These are phyloP conservation scores for Paramecium biaurelia DNA, from an alignment of 73 alveolate species.

Conservation along the genomic window DNA sequence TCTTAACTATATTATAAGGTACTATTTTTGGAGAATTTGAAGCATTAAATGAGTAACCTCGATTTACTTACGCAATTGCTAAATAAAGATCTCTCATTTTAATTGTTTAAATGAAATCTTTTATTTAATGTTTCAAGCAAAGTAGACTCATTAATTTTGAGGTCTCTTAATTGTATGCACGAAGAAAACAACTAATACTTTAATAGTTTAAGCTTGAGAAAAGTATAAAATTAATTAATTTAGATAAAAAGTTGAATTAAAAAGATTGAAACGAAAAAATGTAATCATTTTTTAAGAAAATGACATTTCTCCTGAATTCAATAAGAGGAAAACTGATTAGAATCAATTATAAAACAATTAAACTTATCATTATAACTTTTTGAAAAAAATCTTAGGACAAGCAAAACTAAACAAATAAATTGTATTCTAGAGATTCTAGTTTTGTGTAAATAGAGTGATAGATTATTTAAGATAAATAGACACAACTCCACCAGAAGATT, in stretches of 20 bases:
- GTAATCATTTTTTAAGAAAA: background rate
- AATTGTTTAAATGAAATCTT: background rate
- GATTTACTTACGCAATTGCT: constrained; percentile 32
- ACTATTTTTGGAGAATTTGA: constrained; percentile 36
- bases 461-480: background rate
- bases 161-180: background rate
- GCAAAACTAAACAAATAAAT: background rate
- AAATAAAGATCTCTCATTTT: background rate
- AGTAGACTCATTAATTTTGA: background rate
- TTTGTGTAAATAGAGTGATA: background rate
- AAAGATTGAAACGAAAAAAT: background rate
- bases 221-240: background rate
- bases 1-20: background rate
- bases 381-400: background rate
- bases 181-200: background rate
- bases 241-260: background rate
- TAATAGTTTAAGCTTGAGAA: background rate
- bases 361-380: background rate
- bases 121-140: background rate
- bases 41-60: background rate
- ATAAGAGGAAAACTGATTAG: background rate
- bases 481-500: constrained; percentile 42
- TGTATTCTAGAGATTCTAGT: background rate
- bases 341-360: background rate
- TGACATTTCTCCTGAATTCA: background rate